These are phyloP conservation scores for Trifolium repens DNA, from an alignment of 306 rosid genomes.

Conservation along the genomic window DNA sequence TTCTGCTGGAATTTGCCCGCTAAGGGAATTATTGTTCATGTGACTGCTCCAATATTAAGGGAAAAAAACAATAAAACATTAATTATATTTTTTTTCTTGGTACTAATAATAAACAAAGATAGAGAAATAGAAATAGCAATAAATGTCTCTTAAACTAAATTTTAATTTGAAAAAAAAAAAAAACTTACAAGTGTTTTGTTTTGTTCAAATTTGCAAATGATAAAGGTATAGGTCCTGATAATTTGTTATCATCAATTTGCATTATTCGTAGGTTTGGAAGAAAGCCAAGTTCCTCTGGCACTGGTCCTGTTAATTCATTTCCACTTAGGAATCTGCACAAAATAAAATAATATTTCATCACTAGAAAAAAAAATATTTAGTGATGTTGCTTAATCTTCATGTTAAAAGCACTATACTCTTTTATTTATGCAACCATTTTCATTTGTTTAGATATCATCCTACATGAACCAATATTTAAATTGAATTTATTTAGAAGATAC, in stretches of 20 bases:
- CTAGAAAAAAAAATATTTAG: too few species aligned
- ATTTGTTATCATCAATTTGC: conserved; percentile 22
- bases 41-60: conserved; percentile 67
- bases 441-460: not conserved
- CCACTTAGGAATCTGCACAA: conserved; percentile 6
- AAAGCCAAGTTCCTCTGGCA: conserved; percentile 8
- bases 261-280: not conserved
- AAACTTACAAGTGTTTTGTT: not conserved
- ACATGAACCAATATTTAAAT: not conserved
- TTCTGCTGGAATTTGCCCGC: conserved; percentile 79
- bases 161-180: not conserved
- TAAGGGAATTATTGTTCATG: conserved; percentile 96
- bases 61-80: conserved; percentile 25
- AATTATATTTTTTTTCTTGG: conserved; percentile 2
- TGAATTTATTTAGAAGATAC: not conserved
- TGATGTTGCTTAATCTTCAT: too few species aligned
- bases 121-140: not conserved
- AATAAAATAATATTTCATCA: not conserved
- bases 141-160: not conserved
- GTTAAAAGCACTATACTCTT: too few species aligned
- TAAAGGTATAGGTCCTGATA: conserved; percentile 17
- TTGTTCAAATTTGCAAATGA: conserved; percentile 27
- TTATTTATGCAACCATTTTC: too few species aligned
- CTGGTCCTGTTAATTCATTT: conserved; percentile 4
- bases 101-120: not conserved